phyloP scores from a whole-genome alignment of 441 rosid species.

The Populus trichocarpa region DNA sequence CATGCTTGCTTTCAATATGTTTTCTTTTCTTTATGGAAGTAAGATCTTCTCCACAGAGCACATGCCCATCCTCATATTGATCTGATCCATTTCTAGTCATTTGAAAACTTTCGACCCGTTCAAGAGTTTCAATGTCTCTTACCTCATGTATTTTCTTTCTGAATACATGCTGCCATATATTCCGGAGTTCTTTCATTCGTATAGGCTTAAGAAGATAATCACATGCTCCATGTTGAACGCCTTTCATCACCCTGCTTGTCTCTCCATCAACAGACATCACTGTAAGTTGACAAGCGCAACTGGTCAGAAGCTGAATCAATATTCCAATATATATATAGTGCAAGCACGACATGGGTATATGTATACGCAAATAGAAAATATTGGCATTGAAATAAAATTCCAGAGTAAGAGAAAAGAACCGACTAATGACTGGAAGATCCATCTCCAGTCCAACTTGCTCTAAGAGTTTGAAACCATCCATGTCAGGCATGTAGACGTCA shows the following conservation, averaged over 20 bases:
- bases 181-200: slow-evolving; percentile 42
- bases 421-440: slow-evolving; percentile 55
- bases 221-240: slow-evolving; percentile 61
- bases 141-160: slow-evolving; percentile 43
- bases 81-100: slow-evolving; percentile 26
- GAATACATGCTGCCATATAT: slow-evolving; percentile 60
- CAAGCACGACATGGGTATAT: not conserved
- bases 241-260: slow-evolving; percentile 40
- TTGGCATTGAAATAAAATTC: not conserved
- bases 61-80: slow-evolving; percentile 13
- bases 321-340: not conserved
- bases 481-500: slow-evolving; percentile 74
- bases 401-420: slow-evolving; percentile 24
- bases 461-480: slow-evolving; percentile 69
- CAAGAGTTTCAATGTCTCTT: slow-evolving; percentile 23
- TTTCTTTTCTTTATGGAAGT: slow-evolving; percentile 14
- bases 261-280: slow-evolving; percentile 72
- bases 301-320: slow-evolving; percentile 25
- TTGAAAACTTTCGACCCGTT: slow-evolving; percentile 24
- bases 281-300: slow-evolving; percentile 21
- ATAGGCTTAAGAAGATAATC: slow-evolving; percentile 70
- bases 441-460: slow-evolving; percentile 47
- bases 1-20: slow-evolving; percentile 21
- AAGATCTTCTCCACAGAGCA: slow-evolving; percentile 23
- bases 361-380: not conserved